phyloP scores from a whole-genome alignment of 345 rosid species.

The Pugionium cornutum region DNA sequence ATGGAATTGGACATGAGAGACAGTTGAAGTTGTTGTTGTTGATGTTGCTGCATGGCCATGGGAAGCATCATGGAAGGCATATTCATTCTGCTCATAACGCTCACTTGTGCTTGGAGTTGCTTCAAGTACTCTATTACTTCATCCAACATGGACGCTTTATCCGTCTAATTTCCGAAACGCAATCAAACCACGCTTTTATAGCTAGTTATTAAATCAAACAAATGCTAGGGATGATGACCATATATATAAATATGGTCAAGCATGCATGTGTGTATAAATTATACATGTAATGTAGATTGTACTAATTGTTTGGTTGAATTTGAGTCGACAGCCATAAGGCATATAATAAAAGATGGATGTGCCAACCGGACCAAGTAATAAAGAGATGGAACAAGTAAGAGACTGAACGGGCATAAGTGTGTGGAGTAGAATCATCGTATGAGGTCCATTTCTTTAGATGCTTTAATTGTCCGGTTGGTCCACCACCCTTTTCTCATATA shows the following conservation, averaged over 20 bases:
- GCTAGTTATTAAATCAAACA: neutral
- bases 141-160: slow-evolving; percentile 95
- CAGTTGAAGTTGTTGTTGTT: slow-evolving; percentile 60
- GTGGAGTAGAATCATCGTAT: slow-evolving; percentile 56
- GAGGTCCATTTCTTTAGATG: slow-evolving; percentile 38
- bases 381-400: slow-evolving; percentile 32
- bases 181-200: neutral
- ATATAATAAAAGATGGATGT: slow-evolving; percentile 20
- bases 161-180: slow-evolving; percentile 53
- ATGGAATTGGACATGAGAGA: slow-evolving; percentile 69
- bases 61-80: slow-evolving; percentile 79
- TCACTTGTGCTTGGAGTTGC: slow-evolving; percentile 84
- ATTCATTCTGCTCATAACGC: slow-evolving; percentile 78
- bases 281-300: slow-evolving; percentile 13
- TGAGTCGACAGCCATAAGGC: slow-evolving; percentile 32
- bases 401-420: slow-evolving; percentile 24
- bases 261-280: slow-evolving; percentile 3
- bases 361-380: slow-evolving; percentile 25
- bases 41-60: slow-evolving; percentile 73
- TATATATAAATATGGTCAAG: slow-evolving; percentile 9
- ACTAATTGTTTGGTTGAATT: slow-evolving; percentile 10
- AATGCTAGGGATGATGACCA: neutral
- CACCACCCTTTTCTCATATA: slow-evolving; percentile 39
- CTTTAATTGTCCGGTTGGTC: slow-evolving; percentile 43
- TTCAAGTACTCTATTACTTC: slow-evolving; percentile 95